Percentiles rank a stretch among this genome's conserved stretches.
phyloP scores from a whole-genome alignment of 352 stramenopile species.

The Halophytophthora polymorphica region DNA sequence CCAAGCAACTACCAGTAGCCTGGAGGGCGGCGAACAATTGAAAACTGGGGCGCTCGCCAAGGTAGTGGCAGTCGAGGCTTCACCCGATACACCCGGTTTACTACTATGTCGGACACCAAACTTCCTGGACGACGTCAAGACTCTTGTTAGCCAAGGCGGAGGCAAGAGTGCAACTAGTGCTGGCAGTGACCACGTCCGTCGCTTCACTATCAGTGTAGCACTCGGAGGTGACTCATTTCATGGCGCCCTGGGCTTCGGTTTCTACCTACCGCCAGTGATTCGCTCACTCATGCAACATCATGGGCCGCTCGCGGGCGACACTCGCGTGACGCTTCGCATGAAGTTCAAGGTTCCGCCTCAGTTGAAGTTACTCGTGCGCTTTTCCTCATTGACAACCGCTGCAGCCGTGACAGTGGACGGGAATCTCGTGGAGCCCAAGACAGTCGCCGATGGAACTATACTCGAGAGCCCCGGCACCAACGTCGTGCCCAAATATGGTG shows the following conservation, averaged over 20 bases:
- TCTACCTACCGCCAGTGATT: constrained; percentile 59
- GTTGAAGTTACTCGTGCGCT: constrained; percentile 51
- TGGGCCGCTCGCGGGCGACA: constrained; percentile 57
- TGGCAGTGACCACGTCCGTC: constrained; percentile 16
- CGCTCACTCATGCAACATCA: constrained; percentile 64
- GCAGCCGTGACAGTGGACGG: constrained; percentile 19
- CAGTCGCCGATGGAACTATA: background rate
- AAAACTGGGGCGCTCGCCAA: constrained; percentile 7
- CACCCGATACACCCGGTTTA: constrained; percentile 13
- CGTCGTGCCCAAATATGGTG: background rate
- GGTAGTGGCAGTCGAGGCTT: constrained; percentile 9
- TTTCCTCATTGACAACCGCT: constrained; percentile 33
- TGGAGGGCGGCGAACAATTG: background rate
- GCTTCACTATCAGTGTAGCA: constrained; percentile 38
- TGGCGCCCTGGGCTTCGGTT: constrained; percentile 42
- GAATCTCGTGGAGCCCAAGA: background rate
- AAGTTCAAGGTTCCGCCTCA: constrained; percentile 60
- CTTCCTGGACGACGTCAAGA: constrained; percentile 57
- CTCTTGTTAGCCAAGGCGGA: constrained; percentile 7
- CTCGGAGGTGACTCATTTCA: constrained; percentile 46
- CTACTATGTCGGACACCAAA: constrained; percentile 45
- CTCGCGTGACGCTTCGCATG: constrained; percentile 54
- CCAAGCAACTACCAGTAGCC: constrained; percentile 28
- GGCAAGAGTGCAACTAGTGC: constrained; percentile 7
- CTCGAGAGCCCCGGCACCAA: background rate